Evolutionary conservation across 768 basidiomycete genomes (phyloP).

Genomic region (button mushroom (Agaricus bisporus)): DNA sequence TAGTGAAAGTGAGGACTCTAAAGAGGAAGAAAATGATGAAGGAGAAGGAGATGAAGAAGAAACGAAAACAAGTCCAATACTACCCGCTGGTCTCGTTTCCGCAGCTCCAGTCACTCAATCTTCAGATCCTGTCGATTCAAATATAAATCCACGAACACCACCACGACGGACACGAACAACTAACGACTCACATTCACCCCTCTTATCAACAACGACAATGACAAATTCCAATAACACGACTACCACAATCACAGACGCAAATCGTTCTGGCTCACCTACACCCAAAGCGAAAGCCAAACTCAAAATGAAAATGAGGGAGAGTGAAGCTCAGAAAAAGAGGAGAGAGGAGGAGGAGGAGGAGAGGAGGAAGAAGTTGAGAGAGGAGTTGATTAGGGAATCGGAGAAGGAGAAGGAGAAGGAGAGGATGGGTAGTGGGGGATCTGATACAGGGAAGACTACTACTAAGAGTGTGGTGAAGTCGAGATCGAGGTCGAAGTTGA

Average conservation of each 20-base stretch:
- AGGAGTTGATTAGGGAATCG: slow-evolving; percentile 4
- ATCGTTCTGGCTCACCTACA: slow-evolving; percentile 7
- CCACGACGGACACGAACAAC: neutral
- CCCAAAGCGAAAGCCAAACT: neutral
- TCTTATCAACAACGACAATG: no score
- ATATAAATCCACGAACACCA: neutral
- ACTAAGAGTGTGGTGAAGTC: neutral
- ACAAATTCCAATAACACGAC: no score
- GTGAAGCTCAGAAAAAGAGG: neutral
- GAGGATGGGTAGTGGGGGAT: neutral
- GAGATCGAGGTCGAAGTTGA: slow-evolving; percentile 2
- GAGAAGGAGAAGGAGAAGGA: slow-evolving; percentile 5
- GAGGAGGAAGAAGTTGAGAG: neutral
- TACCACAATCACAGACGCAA: neutral
- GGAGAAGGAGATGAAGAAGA: neutral
- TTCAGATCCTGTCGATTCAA: neutral
- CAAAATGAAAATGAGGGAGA: neutral
- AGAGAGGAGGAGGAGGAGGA: neutral
- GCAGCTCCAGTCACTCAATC: neutral
- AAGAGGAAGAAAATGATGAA: neutral
- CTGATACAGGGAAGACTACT: neutral
- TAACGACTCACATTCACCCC: no score
- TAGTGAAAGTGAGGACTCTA: neutral
- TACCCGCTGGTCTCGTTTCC: slow-evolving; percentile 4
- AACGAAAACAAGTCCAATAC: neutral